phyloP scores from a whole-genome alignment of 2,329 filamentous ascomycete species.

The Colletotrichum spinosum region DNA sequence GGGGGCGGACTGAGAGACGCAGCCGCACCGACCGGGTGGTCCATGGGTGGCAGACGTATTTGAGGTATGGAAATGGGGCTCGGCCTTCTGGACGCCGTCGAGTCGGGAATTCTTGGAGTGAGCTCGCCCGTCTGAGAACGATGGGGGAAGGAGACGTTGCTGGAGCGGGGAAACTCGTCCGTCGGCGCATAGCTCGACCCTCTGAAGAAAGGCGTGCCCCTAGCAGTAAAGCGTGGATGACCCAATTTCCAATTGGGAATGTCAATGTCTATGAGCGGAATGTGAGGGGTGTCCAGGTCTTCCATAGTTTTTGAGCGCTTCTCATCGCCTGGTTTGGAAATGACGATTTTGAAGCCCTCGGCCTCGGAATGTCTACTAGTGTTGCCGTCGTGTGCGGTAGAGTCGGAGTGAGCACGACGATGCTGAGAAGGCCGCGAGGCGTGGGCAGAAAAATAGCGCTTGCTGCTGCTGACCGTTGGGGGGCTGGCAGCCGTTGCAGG shows the following conservation, averaged over 20 bases:
- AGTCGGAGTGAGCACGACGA: constrained; percentile 79
- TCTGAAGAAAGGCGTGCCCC: constrained; percentile 81
- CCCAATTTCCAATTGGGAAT: constrained; percentile 90
- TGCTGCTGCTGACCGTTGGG: constrained; percentile 49
- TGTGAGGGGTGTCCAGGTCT: constrained; percentile 57
- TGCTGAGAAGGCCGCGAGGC: constrained; percentile 51
- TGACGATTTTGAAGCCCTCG: constrained; percentile 83
- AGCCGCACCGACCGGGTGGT: constrained; percentile 35
- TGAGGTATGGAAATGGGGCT: constrained; percentile 53
- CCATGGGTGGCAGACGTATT: constrained; percentile 43
- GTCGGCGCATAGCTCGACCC: constrained; percentile 84
- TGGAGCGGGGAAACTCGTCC: constrained; percentile 74
- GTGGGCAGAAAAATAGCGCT: constrained; percentile 48
- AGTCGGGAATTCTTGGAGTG: constrained; percentile 46
- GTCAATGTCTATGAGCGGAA: constrained; percentile 74
- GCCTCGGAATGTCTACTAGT: constrained; percentile 66
- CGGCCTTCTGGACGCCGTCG: constrained; percentile 48
- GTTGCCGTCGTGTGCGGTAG: constrained; percentile 75
- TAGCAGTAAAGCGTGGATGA: constrained; percentile 81
- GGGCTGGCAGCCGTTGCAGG: constrained; percentile 41
- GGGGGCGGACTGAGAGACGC: constrained; percentile 31
- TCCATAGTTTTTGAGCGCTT: constrained; percentile 72
- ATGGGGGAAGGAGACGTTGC: constrained; percentile 63
- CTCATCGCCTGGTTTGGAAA: constrained; percentile 76
- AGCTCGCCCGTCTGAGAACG: constrained; percentile 49